These are phyloP conservation scores for Pyrrhoderma noxium DNA, from an alignment of 1,284 basidiomycete genomes.

Conservation along the genomic window DNA sequence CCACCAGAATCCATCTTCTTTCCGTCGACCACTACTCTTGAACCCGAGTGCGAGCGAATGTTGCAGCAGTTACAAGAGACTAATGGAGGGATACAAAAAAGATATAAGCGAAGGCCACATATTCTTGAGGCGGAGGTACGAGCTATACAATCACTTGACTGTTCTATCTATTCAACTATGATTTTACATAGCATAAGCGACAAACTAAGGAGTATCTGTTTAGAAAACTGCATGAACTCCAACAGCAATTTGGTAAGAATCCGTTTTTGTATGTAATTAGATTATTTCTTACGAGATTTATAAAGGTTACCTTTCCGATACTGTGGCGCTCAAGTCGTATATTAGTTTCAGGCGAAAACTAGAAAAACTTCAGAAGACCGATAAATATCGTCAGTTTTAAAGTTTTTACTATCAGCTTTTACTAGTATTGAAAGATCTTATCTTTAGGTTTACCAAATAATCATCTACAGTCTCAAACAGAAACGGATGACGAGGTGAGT, in stretches of 20 bases:
- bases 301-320: conserved; percentile 42
- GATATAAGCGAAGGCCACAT: conserved; percentile 12
- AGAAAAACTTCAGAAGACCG: conserved; percentile 5
- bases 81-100: conserved; percentile 8
- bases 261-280: background rate
- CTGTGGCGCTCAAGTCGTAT: too few species aligned
- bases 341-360: conserved; percentile 4
- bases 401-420: background rate
- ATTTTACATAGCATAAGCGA: conserved; percentile 12
- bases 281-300: background rate
- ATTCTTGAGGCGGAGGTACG: conserved; percentile 13
- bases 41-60: too few species aligned
- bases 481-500: conserved; percentile 15
- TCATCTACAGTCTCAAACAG: too few species aligned
- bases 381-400: background rate
- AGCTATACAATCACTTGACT: background rate
- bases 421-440: background rate
- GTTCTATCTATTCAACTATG: background rate
- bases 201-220: conserved; percentile 6
- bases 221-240: conserved; percentile 7
- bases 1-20: background rate
- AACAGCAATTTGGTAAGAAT: conserved; percentile 4
- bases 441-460: too few species aligned
- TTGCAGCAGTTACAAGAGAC: too few species aligned
- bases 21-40: too few species aligned